A percentile compares a stretch with the other conserved stretches of the same genome.
Conservation (phyloP, 2,329 filamentous ascomycete genomes). For the Oidium heveae region DNA sequence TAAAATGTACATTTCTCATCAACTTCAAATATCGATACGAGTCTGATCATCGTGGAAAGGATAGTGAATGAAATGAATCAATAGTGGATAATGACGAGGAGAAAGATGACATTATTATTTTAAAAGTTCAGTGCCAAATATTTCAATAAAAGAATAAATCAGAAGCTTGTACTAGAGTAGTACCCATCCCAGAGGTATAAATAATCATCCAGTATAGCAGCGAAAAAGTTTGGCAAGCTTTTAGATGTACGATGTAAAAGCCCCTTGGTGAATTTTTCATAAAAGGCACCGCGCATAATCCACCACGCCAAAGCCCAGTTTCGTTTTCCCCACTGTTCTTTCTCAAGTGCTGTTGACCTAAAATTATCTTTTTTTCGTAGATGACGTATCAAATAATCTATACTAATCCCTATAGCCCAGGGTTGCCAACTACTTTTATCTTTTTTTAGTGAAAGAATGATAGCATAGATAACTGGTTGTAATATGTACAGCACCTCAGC, state of each 20-base stretch:
- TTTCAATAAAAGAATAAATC: no score
- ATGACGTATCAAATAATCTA: constrained; percentile 78
- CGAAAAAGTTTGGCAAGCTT: constrained; percentile 37
- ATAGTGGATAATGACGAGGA: no score
- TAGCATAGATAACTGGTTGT: constrained; percentile 64
- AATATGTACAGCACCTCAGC: constrained; percentile 86
- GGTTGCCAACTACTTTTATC: constrained; percentile 70
- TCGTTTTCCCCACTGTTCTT: constrained; percentile 67
- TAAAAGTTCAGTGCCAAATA: no score
- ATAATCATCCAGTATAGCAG: constrained; percentile 79
- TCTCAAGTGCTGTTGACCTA: constrained; percentile 64
- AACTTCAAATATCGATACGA: no score
- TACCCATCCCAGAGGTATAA: constrained; percentile 97
- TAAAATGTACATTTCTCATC: no score
- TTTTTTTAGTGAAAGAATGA: constrained; percentile 44
- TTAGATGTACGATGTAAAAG: constrained; percentile 30
- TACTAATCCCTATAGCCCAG: constrained; percentile 63
- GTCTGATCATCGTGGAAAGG: no score
- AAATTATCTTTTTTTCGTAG: constrained; percentile 29
- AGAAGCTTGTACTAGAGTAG: constrained; percentile 36
- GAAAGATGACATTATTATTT: no score
- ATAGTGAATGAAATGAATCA: no score
- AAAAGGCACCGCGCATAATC: constrained; percentile 89
- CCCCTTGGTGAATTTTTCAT: constrained; percentile 68
- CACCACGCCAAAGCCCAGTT: constrained; percentile 90